Percentiles rank a stretch among this genome's conserved stretches.
Evolutionary conservation across 495 filamentous ascomycete species (phyloP).

Genomic region (Penicillium flavigenum): DNA sequence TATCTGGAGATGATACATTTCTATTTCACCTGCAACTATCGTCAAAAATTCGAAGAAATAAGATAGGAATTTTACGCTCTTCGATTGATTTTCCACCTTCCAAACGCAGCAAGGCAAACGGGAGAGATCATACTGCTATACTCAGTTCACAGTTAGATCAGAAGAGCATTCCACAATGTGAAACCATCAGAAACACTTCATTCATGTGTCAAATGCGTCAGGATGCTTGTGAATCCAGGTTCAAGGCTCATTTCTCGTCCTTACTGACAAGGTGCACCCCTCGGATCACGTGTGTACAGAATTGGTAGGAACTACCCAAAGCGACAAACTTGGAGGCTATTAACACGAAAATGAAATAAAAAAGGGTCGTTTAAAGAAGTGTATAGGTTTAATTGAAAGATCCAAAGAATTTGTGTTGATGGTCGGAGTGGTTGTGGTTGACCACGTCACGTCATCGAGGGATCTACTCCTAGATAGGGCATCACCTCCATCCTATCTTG

Average conservation of each 20-base stretch:
- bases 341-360: neutral
- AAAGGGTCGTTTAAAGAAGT: neutral
- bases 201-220: slow-evolving; percentile 11
- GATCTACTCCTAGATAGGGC: slow-evolving; percentile 9
- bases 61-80: too few species aligned
- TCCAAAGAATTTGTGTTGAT: neutral
- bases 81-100: too few species aligned
- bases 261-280: slow-evolving; percentile 3
- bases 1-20: too few species aligned
- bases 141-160: neutral
- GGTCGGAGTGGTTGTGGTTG: slow-evolving; percentile 1
- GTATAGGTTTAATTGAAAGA: neutral
- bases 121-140: neutral
- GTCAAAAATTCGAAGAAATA: too few species aligned
- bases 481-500: slow-evolving; percentile 2
- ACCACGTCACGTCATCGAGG: slow-evolving; percentile 33
- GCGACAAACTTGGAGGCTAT: neutral
- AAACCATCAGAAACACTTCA: slow-evolving; percentile 5
- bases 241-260: neutral
- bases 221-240: slow-evolving; percentile 10
- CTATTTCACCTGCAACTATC: too few species aligned
- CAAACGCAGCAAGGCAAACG: too few species aligned
- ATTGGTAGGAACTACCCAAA: neutral
- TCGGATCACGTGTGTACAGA: slow-evolving; percentile 7
- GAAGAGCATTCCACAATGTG: neutral